Conservation (phyloP, 129 eudicot species). For the Flaveria bidentis region DNA sequence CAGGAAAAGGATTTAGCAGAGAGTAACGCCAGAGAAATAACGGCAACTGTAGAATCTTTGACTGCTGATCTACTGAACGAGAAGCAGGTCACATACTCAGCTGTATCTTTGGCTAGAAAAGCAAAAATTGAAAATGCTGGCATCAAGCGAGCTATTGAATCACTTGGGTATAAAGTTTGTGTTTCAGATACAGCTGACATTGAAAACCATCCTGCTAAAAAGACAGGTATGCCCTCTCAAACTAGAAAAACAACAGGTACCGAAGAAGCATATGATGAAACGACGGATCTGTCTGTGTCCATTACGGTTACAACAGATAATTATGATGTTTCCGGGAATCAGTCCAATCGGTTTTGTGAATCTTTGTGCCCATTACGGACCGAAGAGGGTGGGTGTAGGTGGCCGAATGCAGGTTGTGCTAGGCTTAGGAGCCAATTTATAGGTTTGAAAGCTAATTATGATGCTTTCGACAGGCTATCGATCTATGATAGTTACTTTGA, state of each 20-base stretch:
- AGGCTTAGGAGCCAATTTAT: conserved; percentile 80
- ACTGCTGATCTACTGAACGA: conserved; percentile 63
- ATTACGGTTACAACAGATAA: conserved; percentile 45
- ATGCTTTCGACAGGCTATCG: conserved; percentile 81
- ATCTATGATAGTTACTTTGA: conserved; percentile 80
- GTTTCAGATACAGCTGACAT: conserved; percentile 67
- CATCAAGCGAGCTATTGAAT: conserved; percentile 77
- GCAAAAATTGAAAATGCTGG: conserved; percentile 65
- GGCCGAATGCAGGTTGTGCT: conserved; percentile 90
- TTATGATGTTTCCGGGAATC: conserved; percentile 35
- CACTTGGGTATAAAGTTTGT: conserved; percentile 77
- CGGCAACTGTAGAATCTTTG: conserved; percentile 53
- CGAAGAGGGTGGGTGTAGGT: conserved; percentile 79
- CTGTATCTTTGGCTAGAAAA: conserved; percentile 55
- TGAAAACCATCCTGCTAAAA: conserved; percentile 51
- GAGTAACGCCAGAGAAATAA: conserved; percentile 53
- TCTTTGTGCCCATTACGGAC: conserved; percentile 72
- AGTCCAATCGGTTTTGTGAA: conserved; percentile 59
- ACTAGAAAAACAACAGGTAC: conserved; percentile 39
- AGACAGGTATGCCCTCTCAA: conserved; percentile 38
- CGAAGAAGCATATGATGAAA: conserved; percentile 39
- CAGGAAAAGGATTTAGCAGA: conserved; percentile 89
- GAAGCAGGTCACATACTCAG: conserved; percentile 62
- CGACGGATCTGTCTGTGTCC: conserved; percentile 58
- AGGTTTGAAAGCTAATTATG: conserved; percentile 77